phyloP scores from a whole-genome alignment of 805 yeast genomes.

The Yamadazyma laniorum region DNA sequence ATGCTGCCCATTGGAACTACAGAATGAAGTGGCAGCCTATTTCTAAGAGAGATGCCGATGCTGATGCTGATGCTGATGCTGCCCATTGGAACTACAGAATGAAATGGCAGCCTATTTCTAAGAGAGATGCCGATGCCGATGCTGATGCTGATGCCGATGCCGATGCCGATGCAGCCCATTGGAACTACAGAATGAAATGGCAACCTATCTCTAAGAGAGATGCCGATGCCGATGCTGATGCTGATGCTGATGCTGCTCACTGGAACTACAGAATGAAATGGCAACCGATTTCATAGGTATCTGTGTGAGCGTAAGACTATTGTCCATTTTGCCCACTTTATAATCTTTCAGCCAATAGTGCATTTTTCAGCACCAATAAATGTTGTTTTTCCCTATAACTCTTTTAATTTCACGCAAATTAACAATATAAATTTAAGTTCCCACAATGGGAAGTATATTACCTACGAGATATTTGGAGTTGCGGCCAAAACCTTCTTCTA shows the following conservation, averaged over 20 bases:
- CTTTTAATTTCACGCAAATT: too few species aligned
- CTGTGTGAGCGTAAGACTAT: too few species aligned
- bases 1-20: slow-evolving; percentile 18
- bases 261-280: slow-evolving; percentile 11
- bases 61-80: slow-evolving; percentile 10
- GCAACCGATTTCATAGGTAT: slow-evolving; percentile 13
- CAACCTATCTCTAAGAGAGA: slow-evolving; percentile 12
- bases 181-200: slow-evolving; percentile 11
- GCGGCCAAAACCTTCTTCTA: too few species aligned
- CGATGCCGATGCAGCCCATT: slow-evolving; percentile 4
- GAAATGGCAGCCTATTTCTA: slow-evolving; percentile 17
- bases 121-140: slow-evolving; percentile 25
- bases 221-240: slow-evolving; percentile 28
- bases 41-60: slow-evolving; percentile 13
- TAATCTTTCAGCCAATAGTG: too few species aligned
- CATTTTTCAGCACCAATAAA: too few species aligned
- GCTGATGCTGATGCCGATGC: slow-evolving; percentile 23
- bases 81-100: slow-evolving; percentile 9
- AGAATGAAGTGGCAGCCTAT: slow-evolving; percentile 18
- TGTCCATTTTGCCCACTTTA: too few species aligned
- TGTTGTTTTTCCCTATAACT: too few species aligned
- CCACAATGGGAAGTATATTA: too few species aligned
- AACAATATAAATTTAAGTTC: too few species aligned
- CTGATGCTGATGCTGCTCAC: slow-evolving; percentile 17
- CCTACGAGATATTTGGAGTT: too few species aligned